Percentiles rank a stretch among this genome's conserved stretches.
phyloP scores from a whole-genome alignment of 495 filamentous ascomycete genomes.

The Pyrenula aspistea region DNA sequence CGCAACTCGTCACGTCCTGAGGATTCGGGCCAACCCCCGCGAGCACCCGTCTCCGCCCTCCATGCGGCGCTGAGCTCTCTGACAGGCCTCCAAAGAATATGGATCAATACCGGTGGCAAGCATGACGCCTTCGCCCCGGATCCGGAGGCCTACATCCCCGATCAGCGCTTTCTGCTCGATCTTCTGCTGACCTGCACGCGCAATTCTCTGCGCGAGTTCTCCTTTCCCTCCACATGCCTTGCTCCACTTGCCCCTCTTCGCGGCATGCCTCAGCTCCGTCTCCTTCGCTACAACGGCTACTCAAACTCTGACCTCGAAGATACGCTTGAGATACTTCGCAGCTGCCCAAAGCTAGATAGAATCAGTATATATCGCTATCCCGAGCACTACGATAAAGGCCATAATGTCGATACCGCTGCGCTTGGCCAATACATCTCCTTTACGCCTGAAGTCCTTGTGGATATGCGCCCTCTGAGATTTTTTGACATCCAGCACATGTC shows the following conservation, averaged over 20 bases:
- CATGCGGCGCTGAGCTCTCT: background rate
- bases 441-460: background rate
- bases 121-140: too few species aligned
- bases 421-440: background rate
- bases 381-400: background rate
- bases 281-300: background rate
- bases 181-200: background rate
- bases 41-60: background rate
- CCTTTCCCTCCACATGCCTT: background rate
- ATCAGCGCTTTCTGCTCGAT: background rate
- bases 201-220: background rate
- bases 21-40: background rate
- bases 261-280: background rate
- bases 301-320: background rate
- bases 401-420: background rate
- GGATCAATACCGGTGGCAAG: background rate
- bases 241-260: background rate
- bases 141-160: background rate
- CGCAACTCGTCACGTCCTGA: background rate
- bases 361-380: background rate
- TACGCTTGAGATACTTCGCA: background rate
- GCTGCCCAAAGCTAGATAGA: background rate
- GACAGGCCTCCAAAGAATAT: background rate
- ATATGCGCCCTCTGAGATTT: background rate
- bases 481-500: background rate